Conservation (phyloP, 139 green algal genomes). For the Zygnema cylindricum region DNA sequence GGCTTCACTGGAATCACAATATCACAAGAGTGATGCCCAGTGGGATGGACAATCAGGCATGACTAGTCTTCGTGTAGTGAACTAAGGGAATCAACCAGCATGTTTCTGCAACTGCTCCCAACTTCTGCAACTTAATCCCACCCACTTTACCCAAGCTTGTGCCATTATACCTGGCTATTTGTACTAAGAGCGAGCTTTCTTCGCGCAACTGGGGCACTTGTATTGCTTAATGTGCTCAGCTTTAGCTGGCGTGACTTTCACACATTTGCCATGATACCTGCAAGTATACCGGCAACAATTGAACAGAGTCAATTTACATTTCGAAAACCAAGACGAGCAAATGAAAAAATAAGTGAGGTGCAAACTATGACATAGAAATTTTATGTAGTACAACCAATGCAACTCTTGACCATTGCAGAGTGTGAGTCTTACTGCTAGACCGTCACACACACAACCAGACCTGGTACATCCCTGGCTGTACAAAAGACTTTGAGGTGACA, state of each 20-base stretch:
- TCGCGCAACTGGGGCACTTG: conserved; percentile 59
- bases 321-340: too few species aligned
- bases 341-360: too few species aligned
- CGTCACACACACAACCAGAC: too few species aligned
- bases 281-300: background rate
- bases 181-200: conserved; percentile 45
- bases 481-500: too few species aligned
- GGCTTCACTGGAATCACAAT: background rate
- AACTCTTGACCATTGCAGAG: too few species aligned
- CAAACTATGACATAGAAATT: too few species aligned
- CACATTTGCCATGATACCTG: conserved; percentile 63
- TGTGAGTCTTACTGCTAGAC: too few species aligned
- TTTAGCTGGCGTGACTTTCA: conserved; percentile 62
- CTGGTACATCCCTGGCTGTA: too few species aligned
- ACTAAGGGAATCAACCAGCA: background rate
- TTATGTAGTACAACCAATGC: too few species aligned
- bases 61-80: background rate
- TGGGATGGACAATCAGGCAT: conserved; percentile 4
- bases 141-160: background rate
- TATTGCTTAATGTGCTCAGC: conserved; percentile 65
- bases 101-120: background rate
- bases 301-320: too few species aligned
- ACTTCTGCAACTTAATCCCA: background rate
- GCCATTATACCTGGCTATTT: background rate
- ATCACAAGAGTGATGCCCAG: background rate